Conservation (phyloP, 345 rosid genomes). For the Stellera chamaejasme region DNA sequence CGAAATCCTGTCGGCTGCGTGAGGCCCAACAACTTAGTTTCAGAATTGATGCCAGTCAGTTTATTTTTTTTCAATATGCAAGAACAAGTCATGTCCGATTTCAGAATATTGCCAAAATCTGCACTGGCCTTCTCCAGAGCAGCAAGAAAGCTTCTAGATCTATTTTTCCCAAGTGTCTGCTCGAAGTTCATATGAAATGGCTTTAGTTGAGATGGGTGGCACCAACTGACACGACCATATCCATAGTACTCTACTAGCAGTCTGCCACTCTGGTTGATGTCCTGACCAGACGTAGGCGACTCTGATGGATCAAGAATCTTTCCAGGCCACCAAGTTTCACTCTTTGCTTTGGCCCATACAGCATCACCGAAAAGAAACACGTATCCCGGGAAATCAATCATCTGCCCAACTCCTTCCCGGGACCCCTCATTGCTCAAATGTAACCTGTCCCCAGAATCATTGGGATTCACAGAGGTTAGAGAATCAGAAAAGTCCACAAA, state of each 20-base stretch:
- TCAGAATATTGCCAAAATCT: conserved; percentile 49
- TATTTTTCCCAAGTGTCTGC: conserved; percentile 28
- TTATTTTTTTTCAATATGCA: conserved; percentile 26
- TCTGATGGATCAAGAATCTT: conserved; percentile 43
- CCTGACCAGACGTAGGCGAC: conserved; percentile 18
- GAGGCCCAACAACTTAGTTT: conserved; percentile 9
- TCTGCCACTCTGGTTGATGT: conserved; percentile 21
- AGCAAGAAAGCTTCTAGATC: conserved; percentile 34
- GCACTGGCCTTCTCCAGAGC: conserved; percentile 64
- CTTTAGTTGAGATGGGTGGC: conserved; percentile 48
- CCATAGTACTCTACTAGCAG: conserved; percentile 48
- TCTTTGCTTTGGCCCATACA: conserved; percentile 67
- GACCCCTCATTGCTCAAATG: conserved; percentile 12
- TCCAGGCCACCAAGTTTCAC: conserved; percentile 85
- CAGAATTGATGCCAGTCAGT: conserved; percentile 8
- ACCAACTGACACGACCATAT: conserved; percentile 38
- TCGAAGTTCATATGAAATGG: conserved; percentile 56
- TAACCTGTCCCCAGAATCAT: conserved; percentile 17
- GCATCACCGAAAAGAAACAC: conserved; percentile 51
- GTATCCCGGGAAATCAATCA: conserved; percentile 11
- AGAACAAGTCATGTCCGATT: conserved; percentile 50
- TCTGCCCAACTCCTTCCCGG: conserved; percentile 12
- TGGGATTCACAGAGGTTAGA: conserved; percentile 12
- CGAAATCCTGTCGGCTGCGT: conserved; percentile 9
- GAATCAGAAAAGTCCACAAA: conserved; percentile 60